phyloP scores from a whole-genome alignment of 106 monocot genomes.

The Dendrobium chrysotoxum region DNA sequence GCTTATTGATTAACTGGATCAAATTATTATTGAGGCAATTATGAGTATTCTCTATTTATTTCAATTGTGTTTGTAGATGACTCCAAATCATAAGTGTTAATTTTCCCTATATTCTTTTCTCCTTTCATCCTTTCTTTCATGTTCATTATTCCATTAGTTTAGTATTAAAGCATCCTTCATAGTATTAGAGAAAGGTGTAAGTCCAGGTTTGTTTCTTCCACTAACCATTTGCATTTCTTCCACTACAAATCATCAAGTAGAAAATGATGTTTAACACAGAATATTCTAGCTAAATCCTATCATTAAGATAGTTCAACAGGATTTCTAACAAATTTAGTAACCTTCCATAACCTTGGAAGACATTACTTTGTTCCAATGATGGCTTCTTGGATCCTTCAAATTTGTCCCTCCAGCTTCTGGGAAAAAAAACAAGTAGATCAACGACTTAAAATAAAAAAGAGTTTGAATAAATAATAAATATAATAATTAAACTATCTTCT shows the following conservation, averaged over 20 bases:
- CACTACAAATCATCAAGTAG: too few relatives aligned
- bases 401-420: not conserved
- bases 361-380: constrained; percentile 4
- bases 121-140: too few relatives aligned
- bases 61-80: too few relatives aligned
- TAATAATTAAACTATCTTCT: not conserved
- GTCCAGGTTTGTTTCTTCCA: too few relatives aligned
- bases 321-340: not conserved
- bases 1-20: too few relatives aligned
- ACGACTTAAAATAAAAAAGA: not conserved
- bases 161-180: too few relatives aligned
- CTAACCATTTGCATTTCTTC: not conserved
- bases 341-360: not conserved
- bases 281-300: not conserved
- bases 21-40: too few relatives aligned
- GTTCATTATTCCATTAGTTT: too few relatives aligned
- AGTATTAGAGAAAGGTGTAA: too few relatives aligned
- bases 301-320: not conserved
- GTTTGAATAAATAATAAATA: not conserved
- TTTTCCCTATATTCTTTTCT: too few relatives aligned
- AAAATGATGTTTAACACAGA: constrained; percentile 2
- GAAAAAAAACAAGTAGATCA: not conserved
- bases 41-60: too few relatives aligned
- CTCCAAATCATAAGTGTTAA: too few relatives aligned
- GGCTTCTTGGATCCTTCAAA: not conserved